Conservation (phyloP, 345 rosid genomes). For the Murraya koenigii region DNA sequence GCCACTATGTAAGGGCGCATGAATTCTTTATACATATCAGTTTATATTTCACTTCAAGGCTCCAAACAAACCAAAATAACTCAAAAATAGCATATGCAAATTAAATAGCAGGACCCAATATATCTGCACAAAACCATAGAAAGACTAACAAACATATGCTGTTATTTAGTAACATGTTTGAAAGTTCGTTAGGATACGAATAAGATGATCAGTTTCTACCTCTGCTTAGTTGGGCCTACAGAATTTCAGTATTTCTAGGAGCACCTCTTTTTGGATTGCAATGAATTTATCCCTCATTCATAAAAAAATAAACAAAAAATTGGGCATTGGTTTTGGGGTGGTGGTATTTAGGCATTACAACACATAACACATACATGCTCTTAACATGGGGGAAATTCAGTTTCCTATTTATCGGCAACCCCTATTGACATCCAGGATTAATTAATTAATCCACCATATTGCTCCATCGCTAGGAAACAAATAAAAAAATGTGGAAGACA, state of each 20-base stretch:
- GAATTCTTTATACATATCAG: background rate
- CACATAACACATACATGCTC: background rate
- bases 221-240: background rate
- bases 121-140: background rate
- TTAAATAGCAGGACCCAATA: constrained; percentile 1
- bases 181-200: background rate
- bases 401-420: background rate
- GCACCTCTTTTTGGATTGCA: background rate
- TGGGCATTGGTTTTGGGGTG: background rate
- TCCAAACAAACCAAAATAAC: background rate
- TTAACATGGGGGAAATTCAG: background rate
- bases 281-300: background rate
- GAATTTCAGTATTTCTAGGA: background rate
- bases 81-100: background rate
- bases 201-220: background rate
- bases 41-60: background rate
- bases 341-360: background rate
- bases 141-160: background rate
- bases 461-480: background rate
- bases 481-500: background rate
- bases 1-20: background rate
- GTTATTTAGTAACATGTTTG: background rate
- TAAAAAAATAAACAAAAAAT: background rate
- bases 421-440: background rate
- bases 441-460: background rate